Conservation (phyloP, 2,329 filamentous ascomycete species). For the Thyridium curvatum region DNA sequence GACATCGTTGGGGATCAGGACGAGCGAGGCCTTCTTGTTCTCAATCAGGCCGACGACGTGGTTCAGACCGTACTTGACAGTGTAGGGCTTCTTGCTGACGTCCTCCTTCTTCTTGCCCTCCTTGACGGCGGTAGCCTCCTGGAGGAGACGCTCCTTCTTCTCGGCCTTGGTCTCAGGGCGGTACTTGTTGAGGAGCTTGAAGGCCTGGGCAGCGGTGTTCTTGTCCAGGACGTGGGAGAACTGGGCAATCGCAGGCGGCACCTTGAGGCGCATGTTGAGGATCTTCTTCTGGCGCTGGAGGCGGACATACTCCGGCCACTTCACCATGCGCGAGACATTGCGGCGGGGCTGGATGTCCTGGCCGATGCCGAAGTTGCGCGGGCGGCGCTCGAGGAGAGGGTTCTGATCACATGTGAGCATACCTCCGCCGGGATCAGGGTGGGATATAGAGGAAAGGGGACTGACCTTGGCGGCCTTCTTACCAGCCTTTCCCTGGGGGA, state of each 20-base stretch:
- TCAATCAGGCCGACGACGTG: constrained; percentile 95
- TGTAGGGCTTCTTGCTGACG: constrained; percentile 99
- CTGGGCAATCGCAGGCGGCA: constrained; percentile 93
- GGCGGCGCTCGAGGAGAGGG: constrained; percentile 97
- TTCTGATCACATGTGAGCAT: constrained; percentile 54
- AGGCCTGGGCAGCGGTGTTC: constrained; percentile 92
- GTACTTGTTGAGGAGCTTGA: constrained; percentile 99
- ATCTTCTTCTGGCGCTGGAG: constrained; percentile 94
- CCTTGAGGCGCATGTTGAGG: constrained; percentile 97
- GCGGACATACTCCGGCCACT: constrained; percentile 99
- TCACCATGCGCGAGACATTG: constrained; percentile 97
- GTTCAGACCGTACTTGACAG: constrained; percentile 99
- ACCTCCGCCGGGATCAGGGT: constrained; percentile 2
- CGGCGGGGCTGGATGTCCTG: constrained; percentile 97
- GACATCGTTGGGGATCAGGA: constrained; percentile 98
- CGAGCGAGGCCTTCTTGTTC: constrained; percentile 99
- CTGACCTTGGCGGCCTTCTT: constrained; percentile 98
- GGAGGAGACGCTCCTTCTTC: constrained; percentile 99
- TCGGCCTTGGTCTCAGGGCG: constrained; percentile 97
- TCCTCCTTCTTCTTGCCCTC: constrained; percentile 99
- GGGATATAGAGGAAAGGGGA: constrained; percentile 16
- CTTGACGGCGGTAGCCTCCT: constrained; percentile 95
- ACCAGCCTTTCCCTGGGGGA: constrained; percentile 86
- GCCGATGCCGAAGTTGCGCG: constrained; percentile 96
- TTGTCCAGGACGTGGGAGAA: constrained; percentile 96